Base-by-base conservation (phyloP, 768 basidiomycete genomes). In the Pholiota conissans region DNA sequence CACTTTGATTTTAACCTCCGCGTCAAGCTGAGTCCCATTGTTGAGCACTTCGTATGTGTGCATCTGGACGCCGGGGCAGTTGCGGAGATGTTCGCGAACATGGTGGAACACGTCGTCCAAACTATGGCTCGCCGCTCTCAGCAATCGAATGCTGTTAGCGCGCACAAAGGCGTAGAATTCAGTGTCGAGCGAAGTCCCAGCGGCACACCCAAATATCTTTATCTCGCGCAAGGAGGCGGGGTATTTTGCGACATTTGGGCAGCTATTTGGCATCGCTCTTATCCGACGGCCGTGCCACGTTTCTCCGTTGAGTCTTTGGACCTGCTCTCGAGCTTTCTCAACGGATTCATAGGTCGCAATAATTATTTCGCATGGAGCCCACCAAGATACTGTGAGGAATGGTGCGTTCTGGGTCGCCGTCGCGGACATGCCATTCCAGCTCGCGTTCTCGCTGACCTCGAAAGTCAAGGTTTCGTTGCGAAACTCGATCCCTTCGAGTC, bases 331-430 rank as follows among this genome's bases (percentile, higher is more conserved):
- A 0, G 81, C 78, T 27, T 67, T 61, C 0, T 62, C 64, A 52
- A 71, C 61, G 5, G 69, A 67, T 4, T 49, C 5, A 59, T 80
- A 87, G 3, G 71, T 74, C 0, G 74, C 84, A n/a, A 81, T 60
- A 57, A 79, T 77, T 1, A 75, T 67, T 4, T 64, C 63, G 16
- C 78, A 80, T 1, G 84, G 84, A 0, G 70, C 68, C 5, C 68
- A 73, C 83, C 85, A 89, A 10, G 75, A 77, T 42, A 86, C 74
- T 0, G 75, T 76, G 49, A 87, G 63, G 34, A 75, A 71, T 11
- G 82, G 72, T 3, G 67, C 46, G 27, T 73, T 71, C 3, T 69
- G 69, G 4, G 60, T 61, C 2, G 70, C 61, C 8, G 67, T n/a
- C n/a, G n/a, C 70, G 18, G 64, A 76, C 83, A 84, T 83, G 7